Evolutionary conservation across 2,329 filamentous ascomycete species (phyloP), one percentile per base, ranked within the genome.

Genomic region (Tolypocladium pustulatum): DNA sequence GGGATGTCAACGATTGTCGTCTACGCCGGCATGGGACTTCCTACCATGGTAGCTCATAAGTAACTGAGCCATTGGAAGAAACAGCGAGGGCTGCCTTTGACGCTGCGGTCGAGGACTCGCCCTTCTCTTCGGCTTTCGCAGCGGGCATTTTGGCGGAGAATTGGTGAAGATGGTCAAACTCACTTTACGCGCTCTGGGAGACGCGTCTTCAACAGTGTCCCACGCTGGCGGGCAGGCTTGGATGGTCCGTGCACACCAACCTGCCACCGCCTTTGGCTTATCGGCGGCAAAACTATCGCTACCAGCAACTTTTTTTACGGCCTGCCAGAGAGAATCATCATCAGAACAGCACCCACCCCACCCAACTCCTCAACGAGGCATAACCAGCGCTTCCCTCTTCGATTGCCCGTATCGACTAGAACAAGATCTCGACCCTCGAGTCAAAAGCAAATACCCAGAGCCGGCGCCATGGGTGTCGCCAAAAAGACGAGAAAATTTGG

Each of bases 401-500:
- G 4, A 36, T 22, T 53, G 10, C 10, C 32, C 30, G 49, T 12
- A 10, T 3, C 20, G 49, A 22, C 49, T 10, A 5, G 9, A 22
- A 3, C 17, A 34, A 13, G 9, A 22, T 8, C 6, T 6, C 5
- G 2, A n/a, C 2, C 12, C 27, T 6, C 15, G 15, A 55, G 43
- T 6, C 54, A 10, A 9, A 17, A 40, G 1, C 30, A n/a, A 57
- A 4, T 7, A 15, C 37, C 38, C 37, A 9, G 22, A 32, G 20
- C 46, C 37, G 60, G 51, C 54, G 65, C 59, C 62, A 97, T 97
- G 93, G 92, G 91, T 75, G 84, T 91, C 65, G 84, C 87, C 63
- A 96, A 96, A 79, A 90, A 87, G 73, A 96, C 90, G 57, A 86
- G 92, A 78, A 97, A 97, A 78, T 97, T 96, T 73, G 93, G 86